Evolutionary conservation across 805 yeast genomes (phyloP).

Genomic region (Cyberlindnera amylophila): DNA sequence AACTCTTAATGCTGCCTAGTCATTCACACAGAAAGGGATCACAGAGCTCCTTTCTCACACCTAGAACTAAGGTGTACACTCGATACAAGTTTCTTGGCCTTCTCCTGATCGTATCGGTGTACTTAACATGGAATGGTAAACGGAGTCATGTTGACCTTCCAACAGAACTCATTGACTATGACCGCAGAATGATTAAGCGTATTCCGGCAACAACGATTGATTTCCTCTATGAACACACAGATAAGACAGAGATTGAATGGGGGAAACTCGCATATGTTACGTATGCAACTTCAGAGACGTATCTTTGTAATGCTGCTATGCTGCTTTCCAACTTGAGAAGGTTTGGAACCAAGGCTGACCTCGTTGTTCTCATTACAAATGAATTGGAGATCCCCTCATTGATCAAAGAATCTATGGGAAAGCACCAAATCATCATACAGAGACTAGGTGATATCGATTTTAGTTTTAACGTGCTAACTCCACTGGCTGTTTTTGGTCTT

Average conservation of each 20-base stretch:
- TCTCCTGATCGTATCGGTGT: no score
- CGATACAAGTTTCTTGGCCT: no score
- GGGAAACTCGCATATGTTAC: conserved; percentile 50
- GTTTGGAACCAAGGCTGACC: conserved; percentile 38
- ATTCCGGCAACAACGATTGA: conserved; percentile 22
- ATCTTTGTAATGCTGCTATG: conserved; percentile 49
- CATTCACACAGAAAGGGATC: no score
- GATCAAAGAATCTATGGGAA: conserved; percentile 24
- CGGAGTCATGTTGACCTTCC: background rate
- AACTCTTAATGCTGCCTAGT: no score
- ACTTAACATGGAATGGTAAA: no score
- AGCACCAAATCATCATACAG: conserved; percentile 11
- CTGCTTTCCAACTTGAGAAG: conserved; percentile 39
- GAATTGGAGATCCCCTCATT: background rate
- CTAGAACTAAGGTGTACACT: no score
- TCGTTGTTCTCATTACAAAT: conserved; percentile 39
- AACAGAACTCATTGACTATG: conserved; percentile 13
- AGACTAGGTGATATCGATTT: no score
- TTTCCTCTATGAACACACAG: conserved; percentile 15
- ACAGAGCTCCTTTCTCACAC: no score
- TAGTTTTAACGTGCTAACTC: no score
- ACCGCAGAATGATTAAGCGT: conserved; percentile 19
- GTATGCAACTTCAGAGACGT: conserved; percentile 51
- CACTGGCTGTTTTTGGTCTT: conserved; percentile 47
- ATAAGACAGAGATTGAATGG: conserved; percentile 34